These are phyloP conservation scores for Ophiocordyceps camponoti-saundersi DNA, from an alignment of 2,329 filamentous ascomycete species.

Conservation along the genomic window DNA sequence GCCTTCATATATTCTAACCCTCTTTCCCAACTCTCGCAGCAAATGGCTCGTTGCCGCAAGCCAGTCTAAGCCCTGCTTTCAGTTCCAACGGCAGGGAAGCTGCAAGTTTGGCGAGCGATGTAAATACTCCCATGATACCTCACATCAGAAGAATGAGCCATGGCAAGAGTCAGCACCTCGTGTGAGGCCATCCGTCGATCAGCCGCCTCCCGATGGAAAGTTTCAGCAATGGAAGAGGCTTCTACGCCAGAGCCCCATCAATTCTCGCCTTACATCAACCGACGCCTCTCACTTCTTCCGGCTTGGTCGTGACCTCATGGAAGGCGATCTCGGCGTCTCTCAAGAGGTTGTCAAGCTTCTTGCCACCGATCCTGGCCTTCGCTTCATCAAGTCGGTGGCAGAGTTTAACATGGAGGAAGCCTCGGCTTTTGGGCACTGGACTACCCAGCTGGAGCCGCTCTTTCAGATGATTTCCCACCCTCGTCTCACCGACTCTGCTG, in stretches of 20 bases:
- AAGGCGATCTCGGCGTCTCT: constrained; percentile 5
- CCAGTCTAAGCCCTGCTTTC: neutral
- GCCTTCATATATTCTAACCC: neutral
- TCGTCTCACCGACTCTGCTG: constrained; percentile 16
- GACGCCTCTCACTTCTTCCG: constrained; percentile 5
- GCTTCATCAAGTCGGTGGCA: constrained; percentile 10
- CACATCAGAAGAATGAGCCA: neutral
- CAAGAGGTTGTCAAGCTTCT: constrained; percentile 8
- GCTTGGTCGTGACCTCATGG: constrained; percentile 7
- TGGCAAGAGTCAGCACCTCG: neutral
- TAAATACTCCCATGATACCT: constrained; percentile 2
- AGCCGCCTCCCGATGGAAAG: constrained; percentile 3
- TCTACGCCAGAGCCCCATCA: neutral
- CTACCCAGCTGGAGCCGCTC: constrained; percentile 12
- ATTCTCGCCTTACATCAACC: neutral
- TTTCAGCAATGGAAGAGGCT: constrained; percentile 6
- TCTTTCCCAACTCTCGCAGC: neutral
- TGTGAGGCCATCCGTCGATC: neutral
- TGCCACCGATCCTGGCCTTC: constrained; percentile 12
- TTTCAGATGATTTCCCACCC: constrained; percentile 18
- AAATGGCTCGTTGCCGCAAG: neutral
- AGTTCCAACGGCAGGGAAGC: constrained; percentile 1
- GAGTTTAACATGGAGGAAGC: constrained; percentile 8
- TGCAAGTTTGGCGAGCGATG: constrained; percentile 5
- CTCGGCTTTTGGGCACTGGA: constrained; percentile 8